Percentiles rank a stretch among this genome's conserved stretches.
Evolutionary conservation across 192 early-diverging fungal genomes (phyloP).

Genomic region (Irineochytrium annulatum): DNA sequence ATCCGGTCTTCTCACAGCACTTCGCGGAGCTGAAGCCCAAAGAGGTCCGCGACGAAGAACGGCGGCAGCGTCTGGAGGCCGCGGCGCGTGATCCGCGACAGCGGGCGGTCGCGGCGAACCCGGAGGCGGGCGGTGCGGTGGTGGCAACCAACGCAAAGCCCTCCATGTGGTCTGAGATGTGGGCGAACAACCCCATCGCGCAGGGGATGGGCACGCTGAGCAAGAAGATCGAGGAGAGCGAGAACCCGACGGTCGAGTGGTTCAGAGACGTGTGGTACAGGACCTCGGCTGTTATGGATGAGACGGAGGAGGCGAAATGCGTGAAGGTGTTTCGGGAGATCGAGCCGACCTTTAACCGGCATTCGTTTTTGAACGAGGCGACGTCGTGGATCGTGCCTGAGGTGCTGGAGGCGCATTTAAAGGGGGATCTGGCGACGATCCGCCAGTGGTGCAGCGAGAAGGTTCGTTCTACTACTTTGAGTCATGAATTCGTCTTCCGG

Average conservation of each 20-base stretch:
- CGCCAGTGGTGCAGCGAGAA: conserved; percentile 94
- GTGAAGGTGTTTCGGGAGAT: conserved; percentile 77
- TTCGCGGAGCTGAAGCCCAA: conserved; percentile 46
- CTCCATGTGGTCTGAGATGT: conserved; percentile 80
- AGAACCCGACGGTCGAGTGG: conserved; percentile 79
- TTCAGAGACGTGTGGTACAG: conserved; percentile 69
- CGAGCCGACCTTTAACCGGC: conserved; percentile 81
- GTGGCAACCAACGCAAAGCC: conserved; percentile 9
- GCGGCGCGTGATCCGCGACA: conserved; percentile 9
- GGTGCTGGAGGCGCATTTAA: conserved; percentile 90
- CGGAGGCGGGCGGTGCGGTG: conserved; percentile 20
- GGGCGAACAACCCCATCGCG: conserved; percentile 80
- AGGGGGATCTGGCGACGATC: conserved; percentile 63
- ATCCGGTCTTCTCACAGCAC: conserved; percentile 15
- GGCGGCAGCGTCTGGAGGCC: conserved; percentile 14
- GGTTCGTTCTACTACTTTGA: conserved; percentile 45
- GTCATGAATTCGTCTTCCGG: not conserved
- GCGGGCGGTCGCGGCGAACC: conserved; percentile 31
- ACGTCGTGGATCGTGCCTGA: conserved; percentile 93
- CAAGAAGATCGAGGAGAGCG: conserved; percentile 82
- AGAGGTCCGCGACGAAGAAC: conserved; percentile 35
- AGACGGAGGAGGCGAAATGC: conserved; percentile 91
- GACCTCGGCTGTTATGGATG: conserved; percentile 68
- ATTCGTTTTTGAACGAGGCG: conserved; percentile 85
- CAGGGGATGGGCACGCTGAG: conserved; percentile 76